Percentiles rank a stretch among this genome's conserved stretches.
Conservation (phyloP, 208 protist genomes). For the Phytomonas sp. region DNA sequence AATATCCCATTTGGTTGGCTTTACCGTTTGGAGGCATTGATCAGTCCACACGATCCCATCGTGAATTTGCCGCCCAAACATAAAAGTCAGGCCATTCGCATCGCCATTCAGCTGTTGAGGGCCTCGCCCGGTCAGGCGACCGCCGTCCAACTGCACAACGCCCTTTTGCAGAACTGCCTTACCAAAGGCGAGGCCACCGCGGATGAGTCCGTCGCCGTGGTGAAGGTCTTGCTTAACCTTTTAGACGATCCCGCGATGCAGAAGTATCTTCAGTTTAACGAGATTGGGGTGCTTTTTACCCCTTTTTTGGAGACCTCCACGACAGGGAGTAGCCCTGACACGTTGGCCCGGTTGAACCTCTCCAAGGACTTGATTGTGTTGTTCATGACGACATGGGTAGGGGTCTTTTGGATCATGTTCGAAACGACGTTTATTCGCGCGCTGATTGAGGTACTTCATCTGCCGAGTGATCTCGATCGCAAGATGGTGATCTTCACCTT, state of each 20-base stretch:
- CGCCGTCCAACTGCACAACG: constrained; percentile 40
- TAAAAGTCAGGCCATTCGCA: constrained; percentile 35
- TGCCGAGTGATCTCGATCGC: constrained; percentile 72
- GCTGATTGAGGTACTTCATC: constrained; percentile 72
- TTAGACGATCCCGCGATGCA: constrained; percentile 61
- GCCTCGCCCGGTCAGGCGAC: constrained; percentile 29
- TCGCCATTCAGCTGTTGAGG: constrained; percentile 46
- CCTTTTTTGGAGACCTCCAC: constrained; percentile 58
- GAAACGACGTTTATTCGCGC: constrained; percentile 71
- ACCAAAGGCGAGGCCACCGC: constrained; percentile 40
- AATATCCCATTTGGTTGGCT: constrained; percentile 75
- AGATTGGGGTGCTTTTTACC: constrained; percentile 66
- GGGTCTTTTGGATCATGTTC: constrained; percentile 61
- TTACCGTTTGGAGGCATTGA: constrained; percentile 57
- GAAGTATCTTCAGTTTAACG: constrained; percentile 57
- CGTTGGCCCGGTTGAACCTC: constrained; percentile 56
- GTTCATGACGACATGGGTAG: constrained; percentile 68
- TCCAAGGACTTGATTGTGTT: constrained; percentile 67
- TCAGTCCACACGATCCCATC: constrained; percentile 36
- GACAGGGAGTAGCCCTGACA: constrained; percentile 15
- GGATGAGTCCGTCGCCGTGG: constrained; percentile 43
- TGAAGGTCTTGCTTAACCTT: constrained; percentile 47
- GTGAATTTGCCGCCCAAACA: constrained; percentile 44
- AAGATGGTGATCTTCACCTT: constrained; percentile 84
- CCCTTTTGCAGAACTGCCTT: constrained; percentile 63